Percentiles rank a stretch among this genome's conserved stretches.
phyloP scores from a whole-genome alignment of 2,329 filamentous ascomycete genomes.

The Diaporthe sp. region DNA sequence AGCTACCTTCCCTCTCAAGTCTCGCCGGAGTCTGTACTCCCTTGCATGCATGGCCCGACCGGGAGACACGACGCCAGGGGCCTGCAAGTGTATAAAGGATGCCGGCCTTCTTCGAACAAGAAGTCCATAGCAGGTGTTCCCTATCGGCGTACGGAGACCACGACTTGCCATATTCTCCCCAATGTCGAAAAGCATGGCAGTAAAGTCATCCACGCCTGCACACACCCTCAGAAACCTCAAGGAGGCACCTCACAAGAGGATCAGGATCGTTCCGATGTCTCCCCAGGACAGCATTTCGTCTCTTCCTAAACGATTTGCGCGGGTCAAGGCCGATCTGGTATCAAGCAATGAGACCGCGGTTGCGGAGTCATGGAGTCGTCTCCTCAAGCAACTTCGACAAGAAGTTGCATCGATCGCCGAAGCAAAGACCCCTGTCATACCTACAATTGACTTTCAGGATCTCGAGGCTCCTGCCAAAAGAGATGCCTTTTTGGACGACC shows the following conservation, averaged over 20 bases:
- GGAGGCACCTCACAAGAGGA: slow-evolving; percentile 18
- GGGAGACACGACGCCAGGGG: slow-evolving; percentile 14
- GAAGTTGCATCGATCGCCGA: slow-evolving; percentile 56
- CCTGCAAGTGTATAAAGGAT: slow-evolving; percentile 17
- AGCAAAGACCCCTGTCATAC: slow-evolving; percentile 54
- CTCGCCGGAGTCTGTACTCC: not conserved
- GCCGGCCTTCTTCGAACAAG: not conserved
- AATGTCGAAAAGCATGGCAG: slow-evolving; percentile 21
- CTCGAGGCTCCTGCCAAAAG: slow-evolving; percentile 44
- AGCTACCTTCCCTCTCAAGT: not conserved
- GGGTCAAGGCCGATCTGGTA: slow-evolving; percentile 57
- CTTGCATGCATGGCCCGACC: slow-evolving; percentile 2
- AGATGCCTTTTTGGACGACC: slow-evolving; percentile 47
- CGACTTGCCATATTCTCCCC: too few relatives aligned
- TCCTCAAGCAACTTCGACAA: slow-evolving; percentile 53
- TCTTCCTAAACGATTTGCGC: slow-evolving; percentile 57
- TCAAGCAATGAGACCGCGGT: slow-evolving; percentile 55
- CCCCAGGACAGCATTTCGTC: slow-evolving; percentile 47
- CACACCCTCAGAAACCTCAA: not conserved
- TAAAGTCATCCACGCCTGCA: not conserved
- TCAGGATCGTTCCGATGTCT: slow-evolving; percentile 33
- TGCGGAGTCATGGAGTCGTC: slow-evolving; percentile 55
- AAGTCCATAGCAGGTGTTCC: not conserved
- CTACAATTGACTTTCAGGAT: slow-evolving; percentile 58
- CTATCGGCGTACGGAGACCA: slow-evolving; percentile 6